These are phyloP conservation scores for Ceratorhiza oryzae-sativae DNA, from an alignment of 1,284 basidiomycete genomes.

Conservation along the genomic window DNA sequence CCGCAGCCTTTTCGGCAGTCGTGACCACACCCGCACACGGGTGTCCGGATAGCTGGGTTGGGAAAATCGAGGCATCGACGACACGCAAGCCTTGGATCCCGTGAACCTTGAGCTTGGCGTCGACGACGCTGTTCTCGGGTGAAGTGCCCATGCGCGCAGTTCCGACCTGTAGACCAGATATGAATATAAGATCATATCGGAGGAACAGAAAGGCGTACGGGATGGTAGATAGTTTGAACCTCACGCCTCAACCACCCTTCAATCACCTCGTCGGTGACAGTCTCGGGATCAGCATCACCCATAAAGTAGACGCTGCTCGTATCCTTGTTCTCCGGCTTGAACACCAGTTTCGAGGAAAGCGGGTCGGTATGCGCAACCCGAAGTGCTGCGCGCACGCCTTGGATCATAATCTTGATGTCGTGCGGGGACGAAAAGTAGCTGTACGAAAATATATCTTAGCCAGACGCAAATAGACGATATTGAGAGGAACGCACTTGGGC, in stretches of 20 bases:
- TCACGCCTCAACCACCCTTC: conserved; percentile 51
- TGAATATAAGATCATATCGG: conserved; percentile 2
- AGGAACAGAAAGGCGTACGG: conserved; percentile 47
- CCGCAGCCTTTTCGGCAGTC: conserved; percentile 48
- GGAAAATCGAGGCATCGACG: conserved; percentile 60
- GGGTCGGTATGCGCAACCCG: conserved; percentile 47
- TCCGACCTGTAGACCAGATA: conserved; percentile 31
- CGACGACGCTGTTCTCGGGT: conserved; percentile 53
- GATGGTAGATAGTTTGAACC: conserved; percentile 55
- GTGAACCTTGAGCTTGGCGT: conserved; percentile 57
- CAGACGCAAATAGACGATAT: conserved; percentile 35
- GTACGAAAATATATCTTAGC: background rate
- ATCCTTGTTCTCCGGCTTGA: conserved; percentile 46
- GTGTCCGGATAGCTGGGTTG: conserved; percentile 50
- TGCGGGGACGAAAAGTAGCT: conserved; percentile 46
- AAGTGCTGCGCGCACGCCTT: conserved; percentile 47
- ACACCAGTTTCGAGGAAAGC: conserved; percentile 48
- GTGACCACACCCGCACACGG: conserved; percentile 49
- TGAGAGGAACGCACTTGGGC: conserved; percentile 49
- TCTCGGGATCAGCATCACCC: conserved; percentile 47
- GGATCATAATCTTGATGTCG: conserved; percentile 48
- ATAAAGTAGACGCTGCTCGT: conserved; percentile 50
- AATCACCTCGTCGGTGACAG: conserved; percentile 53
- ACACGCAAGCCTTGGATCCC: conserved; percentile 56
- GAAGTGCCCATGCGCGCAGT: conserved; percentile 51